Conservation (phyloP, 495 filamentous ascomycete species). For the Talaromyces borbonicus region DNA sequence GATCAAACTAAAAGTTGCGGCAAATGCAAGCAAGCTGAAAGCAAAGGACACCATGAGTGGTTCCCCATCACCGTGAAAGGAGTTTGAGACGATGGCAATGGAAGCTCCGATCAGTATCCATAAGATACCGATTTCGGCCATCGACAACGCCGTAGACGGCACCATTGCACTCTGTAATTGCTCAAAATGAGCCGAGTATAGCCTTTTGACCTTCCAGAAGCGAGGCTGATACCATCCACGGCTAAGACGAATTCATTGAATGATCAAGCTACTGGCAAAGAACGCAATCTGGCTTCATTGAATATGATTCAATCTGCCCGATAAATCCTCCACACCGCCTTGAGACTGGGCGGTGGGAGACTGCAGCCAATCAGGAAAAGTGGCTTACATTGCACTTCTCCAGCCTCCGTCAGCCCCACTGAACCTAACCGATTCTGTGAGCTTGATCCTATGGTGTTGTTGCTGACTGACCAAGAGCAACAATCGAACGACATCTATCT, state of each 20-base stretch:
- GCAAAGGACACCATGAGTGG: slow-evolving; percentile 83
- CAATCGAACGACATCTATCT: no score
- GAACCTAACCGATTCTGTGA: no score
- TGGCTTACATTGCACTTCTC: slow-evolving; percentile 1
- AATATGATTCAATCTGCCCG: slow-evolving; percentile 22
- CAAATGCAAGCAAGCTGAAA: slow-evolving; percentile 75
- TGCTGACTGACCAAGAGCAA: no score
- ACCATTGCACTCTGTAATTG: slow-evolving; percentile 27
- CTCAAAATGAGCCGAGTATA: not conserved
- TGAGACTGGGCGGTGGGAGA: slow-evolving; percentile 12
- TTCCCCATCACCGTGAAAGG: slow-evolving; percentile 75
- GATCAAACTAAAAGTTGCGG: slow-evolving; percentile 71
- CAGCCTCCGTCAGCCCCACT: not conserved
- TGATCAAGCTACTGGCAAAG: no score
- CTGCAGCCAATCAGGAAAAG: not conserved
- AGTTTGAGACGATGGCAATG: slow-evolving; percentile 66
- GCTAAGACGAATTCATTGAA: no score
- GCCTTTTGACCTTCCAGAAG: not conserved
- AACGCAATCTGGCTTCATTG: slow-evolving; percentile 10
- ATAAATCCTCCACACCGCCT: slow-evolving; percentile 15
- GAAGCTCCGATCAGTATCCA: slow-evolving; percentile 58
- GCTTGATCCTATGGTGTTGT: no score
- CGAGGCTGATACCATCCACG: no score
- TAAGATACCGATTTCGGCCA: slow-evolving; percentile 61
- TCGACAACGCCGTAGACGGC: slow-evolving; percentile 41